These are phyloP conservation scores for Polychaeton citri DNA, from an alignment of 2,329 filamentous ascomycete genomes.

Conservation along the genomic window DNA sequence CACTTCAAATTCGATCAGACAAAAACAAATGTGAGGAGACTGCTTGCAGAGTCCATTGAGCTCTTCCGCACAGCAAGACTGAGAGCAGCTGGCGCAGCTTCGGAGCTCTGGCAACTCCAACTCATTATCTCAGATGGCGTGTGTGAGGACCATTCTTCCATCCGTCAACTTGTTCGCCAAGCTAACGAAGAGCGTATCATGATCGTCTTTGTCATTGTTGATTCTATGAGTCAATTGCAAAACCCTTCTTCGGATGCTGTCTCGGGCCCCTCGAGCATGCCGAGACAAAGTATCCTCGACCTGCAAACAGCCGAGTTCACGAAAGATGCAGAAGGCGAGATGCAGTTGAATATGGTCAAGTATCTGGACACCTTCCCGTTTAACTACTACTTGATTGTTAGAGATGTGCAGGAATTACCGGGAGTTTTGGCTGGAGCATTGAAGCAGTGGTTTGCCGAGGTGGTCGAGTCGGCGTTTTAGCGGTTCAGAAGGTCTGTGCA, in stretches of 20 bases:
- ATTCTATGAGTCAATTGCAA: constrained; percentile 33
- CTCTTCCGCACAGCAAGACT: constrained; percentile 67
- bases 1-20: constrained; percentile 76
- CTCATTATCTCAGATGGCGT: constrained; percentile 89
- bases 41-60: constrained; percentile 66
- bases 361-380: constrained; percentile 97
- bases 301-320: constrained; percentile 78
- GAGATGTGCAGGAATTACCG: constrained; percentile 82
- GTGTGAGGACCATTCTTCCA: constrained; percentile 76
- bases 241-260: constrained; percentile 5
- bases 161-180: constrained; percentile 69
- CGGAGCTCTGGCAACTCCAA: constrained; percentile 87
- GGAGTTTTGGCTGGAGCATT: constrained; percentile 74
- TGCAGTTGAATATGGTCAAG: constrained; percentile 64
- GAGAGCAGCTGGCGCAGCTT: constrained; percentile 37
- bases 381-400: constrained; percentile 89
- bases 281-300: constrained; percentile 60
- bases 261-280: constrained; percentile 18
- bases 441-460: constrained; percentile 86
- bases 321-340: constrained; percentile 49
- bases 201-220: constrained; percentile 96
- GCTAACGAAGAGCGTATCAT: constrained; percentile 91
- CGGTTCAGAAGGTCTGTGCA: no score
- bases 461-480: no score
- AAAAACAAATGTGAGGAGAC: constrained; percentile 68